phyloP scores from a whole-genome alignment of 202 grass and related monocot species.

The Schoenoplectus triqueter region DNA sequence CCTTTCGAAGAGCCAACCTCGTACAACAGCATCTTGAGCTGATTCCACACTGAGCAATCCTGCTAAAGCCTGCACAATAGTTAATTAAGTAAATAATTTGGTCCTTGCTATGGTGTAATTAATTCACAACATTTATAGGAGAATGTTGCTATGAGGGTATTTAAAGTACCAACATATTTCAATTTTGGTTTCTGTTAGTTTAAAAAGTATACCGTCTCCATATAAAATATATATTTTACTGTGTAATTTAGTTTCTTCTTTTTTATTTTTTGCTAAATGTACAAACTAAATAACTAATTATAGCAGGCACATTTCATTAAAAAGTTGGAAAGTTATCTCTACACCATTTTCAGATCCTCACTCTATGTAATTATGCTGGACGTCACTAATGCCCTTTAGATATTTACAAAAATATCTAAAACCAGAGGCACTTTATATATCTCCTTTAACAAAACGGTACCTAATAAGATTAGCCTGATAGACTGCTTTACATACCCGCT shows the following conservation, averaged over 20 bases:
- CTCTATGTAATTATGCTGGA: too few species aligned
- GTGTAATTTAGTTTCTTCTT: too few species aligned
- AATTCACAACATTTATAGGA: too few species aligned
- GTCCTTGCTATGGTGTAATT: background rate
- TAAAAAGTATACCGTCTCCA: too few species aligned
- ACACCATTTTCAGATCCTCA: background rate
- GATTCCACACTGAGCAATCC: constrained; percentile 59
- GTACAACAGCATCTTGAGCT: constrained; percentile 61
- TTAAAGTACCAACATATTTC: too few species aligned
- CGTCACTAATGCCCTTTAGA: background rate
- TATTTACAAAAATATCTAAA: background rate
- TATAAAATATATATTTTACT: too few species aligned
- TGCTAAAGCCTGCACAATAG: constrained; percentile 45
- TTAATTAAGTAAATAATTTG: background rate
- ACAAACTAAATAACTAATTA: too few species aligned
- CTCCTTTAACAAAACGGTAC: background rate
- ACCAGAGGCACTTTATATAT: too few species aligned
- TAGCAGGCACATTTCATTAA: too few species aligned
- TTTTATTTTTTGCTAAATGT: too few species aligned
- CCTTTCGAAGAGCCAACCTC: constrained; percentile 54
- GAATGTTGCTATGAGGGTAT: too few species aligned
- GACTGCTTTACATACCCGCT: constrained; percentile 28
- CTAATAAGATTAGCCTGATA: background rate
- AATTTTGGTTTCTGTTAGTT: too few species aligned
- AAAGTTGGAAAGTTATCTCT: background rate